Base-by-base conservation (phyloP, 2,329 filamentous ascomycete species). In the Cercospora zeae-maydis region DNA sequence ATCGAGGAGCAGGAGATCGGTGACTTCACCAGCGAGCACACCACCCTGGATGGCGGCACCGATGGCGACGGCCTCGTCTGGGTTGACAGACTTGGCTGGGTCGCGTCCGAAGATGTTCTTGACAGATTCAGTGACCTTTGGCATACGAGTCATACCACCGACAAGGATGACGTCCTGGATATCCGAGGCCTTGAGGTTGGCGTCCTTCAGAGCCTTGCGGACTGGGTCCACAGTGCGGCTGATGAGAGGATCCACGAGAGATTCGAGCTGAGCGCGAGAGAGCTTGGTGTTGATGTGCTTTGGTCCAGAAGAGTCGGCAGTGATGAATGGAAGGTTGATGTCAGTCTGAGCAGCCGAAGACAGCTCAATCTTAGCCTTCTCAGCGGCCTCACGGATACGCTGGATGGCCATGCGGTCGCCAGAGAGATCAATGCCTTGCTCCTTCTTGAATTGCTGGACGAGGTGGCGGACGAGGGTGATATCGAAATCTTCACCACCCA, bases 71-170 rank as follows among this genome's bases (percentile, higher is more conserved):
- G 93, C 93, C 86, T 98, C 93, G 72, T 98, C 93, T 64, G 93
- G 93, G 86, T 98, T 98, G 78, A 98, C 93, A 56, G 93, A 96
- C 87, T 97, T 98, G 80, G 93, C 91, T 69, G 93, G 92, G 62
- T 97, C 93, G 77, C 93, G 93, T 70, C 93, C 93, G 79, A 98
- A 98, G 78, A 97, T 93, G 83, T 83, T 87, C 89, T 96, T 96
- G 79, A 97, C 93, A 49, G 92, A 95, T 83, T 97, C 92, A 67
- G 87, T 85, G 71, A 98, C 93, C 89, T 97, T 97, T 78, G 93
- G 93, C 93, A 98, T 98, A 83, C 93, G 93, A 73, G 93, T 97
- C 93, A 97, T 97, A 82, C 93, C 93, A 88, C 93, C 93, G 61
- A 98, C 93, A 47, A 98, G 89, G 78, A 98, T 96, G 72, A 98